These are phyloP conservation scores for Chytriomyces sp. DNA, from an alignment of 192 early-diverging fungal genomes.

Conservation along the genomic window DNA sequence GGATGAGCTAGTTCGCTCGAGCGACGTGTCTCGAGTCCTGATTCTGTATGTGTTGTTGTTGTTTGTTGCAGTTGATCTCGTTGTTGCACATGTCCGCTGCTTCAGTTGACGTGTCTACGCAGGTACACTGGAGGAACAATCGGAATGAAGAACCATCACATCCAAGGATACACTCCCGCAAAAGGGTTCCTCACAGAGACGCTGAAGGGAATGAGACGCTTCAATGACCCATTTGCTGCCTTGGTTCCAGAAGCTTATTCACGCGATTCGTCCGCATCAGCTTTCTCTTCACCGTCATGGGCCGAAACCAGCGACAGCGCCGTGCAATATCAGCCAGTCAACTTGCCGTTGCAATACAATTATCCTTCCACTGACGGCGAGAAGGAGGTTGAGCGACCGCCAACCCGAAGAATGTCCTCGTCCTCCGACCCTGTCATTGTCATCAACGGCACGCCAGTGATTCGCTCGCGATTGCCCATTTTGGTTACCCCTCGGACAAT, in stretches of 20 bases:
- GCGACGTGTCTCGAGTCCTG: constrained; percentile 35
- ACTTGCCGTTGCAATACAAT: constrained; percentile 45
- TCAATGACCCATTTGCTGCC: constrained; percentile 67
- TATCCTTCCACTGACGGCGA: not conserved
- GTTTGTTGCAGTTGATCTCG: not conserved
- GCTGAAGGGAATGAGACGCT: constrained; percentile 74
- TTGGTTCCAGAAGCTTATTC: constrained; percentile 9
- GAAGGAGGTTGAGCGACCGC: constrained; percentile 2
- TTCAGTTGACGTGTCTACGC: not conserved
- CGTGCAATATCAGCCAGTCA: constrained; percentile 45
- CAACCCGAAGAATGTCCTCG: not conserved
- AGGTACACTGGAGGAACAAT: constrained; percentile 94
- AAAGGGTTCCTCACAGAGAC: constrained; percentile 82
- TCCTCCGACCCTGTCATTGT: constrained; percentile 16
- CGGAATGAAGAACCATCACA: constrained; percentile 70
- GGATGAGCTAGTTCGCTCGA: constrained; percentile 41
- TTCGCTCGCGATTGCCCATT: constrained; percentile 51
- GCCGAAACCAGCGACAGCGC: constrained; percentile 21
- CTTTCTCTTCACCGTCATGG: constrained; percentile 1
- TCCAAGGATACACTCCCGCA: constrained; percentile 54
- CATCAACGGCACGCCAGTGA: constrained; percentile 55
- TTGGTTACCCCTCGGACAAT: constrained; percentile 87
- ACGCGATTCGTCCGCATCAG: not conserved
- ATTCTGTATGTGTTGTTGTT: constrained; percentile 14
- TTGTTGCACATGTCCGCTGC: too few relatives aligned